Conservation (phyloP, 345 rosid species). For the Physaria fendleri region DNA sequence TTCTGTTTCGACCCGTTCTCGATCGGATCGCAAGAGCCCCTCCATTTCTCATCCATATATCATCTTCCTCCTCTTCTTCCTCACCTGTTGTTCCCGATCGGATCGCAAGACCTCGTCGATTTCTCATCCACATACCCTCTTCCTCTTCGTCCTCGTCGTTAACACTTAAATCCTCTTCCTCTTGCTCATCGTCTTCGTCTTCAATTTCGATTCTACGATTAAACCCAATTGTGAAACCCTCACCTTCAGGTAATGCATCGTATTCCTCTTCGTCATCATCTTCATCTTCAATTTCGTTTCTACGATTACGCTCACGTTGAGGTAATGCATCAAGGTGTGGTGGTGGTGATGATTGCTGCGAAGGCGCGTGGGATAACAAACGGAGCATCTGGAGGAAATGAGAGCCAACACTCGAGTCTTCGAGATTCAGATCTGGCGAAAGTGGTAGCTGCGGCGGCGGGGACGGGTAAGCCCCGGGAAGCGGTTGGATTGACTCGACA, state of each 20-base stretch:
- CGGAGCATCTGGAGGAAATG: constrained; percentile 67
- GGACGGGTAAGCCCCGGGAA: constrained; percentile 33
- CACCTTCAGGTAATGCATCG: too few species aligned
- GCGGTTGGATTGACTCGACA: constrained; percentile 44
- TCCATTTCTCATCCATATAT: constrained; percentile 37
- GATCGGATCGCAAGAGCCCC: constrained; percentile 41
- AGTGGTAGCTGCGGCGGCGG: constrained; percentile 34
- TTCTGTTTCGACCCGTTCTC: constrained; percentile 58
- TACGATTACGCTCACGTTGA: constrained; percentile 49
- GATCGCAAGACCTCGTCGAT: constrained; percentile 36
- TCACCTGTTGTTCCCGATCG: constrained; percentile 41
- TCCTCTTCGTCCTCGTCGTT: constrained; percentile 21
- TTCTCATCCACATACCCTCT: constrained; percentile 39
- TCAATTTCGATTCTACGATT: too few species aligned
- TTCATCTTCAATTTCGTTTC: constrained; percentile 51
- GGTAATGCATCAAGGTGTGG: constrained; percentile 28
- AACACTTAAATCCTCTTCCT: constrained; percentile 20
- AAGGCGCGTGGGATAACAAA: constrained; percentile 46
- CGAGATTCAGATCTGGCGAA: constrained; percentile 37
- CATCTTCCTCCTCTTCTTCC: constrained; percentile 36
- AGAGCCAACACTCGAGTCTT: constrained; percentile 47
- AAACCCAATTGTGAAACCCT: too few species aligned
- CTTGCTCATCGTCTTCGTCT: constrained; percentile 44
- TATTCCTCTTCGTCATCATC: constrained; percentile 44
- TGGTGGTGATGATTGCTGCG: constrained; percentile 30